A percentile compares a stretch with the other conserved stretches of the same genome.
These are phyloP conservation scores for Pleurotus sapidus DNA, from an alignment of 768 basidiomycete species.

Conservation along the genomic window DNA sequence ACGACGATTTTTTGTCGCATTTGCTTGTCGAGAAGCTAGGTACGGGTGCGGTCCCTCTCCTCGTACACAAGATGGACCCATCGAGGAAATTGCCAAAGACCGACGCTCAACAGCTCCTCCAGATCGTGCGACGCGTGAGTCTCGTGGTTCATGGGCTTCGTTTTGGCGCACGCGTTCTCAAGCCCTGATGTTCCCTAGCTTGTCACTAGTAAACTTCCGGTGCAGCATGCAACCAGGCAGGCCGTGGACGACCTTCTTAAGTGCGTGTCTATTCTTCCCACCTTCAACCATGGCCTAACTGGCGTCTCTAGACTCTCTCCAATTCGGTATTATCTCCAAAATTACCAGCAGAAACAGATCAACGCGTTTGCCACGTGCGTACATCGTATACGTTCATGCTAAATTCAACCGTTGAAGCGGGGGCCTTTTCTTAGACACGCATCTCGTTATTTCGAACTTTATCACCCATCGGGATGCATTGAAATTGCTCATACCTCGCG, in stretches of 20 bases:
- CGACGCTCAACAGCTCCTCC: slow-evolving; percentile 62
- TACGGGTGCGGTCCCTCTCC: slow-evolving; percentile 73
- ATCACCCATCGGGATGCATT: slow-evolving; percentile 78
- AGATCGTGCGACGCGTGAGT: slow-evolving; percentile 74
- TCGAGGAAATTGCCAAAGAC: slow-evolving; percentile 76
- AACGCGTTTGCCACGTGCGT: slow-evolving; percentile 93
- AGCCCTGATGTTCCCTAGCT: slow-evolving; percentile 38
- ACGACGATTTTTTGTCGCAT: slow-evolving; percentile 90
- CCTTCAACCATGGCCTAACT: slow-evolving; percentile 18
- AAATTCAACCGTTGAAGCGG: neutral
- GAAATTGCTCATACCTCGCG: slow-evolving; percentile 89
- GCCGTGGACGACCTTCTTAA: slow-evolving; percentile 77
- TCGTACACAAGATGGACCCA: slow-evolving; percentile 89
- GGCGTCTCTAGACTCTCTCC: slow-evolving; percentile 54
- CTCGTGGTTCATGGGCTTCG: slow-evolving; percentile 23
- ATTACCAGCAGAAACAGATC: slow-evolving; percentile 79
- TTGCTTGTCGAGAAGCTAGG: slow-evolving; percentile 88
- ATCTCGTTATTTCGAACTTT: slow-evolving; percentile 86
- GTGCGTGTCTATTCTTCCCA: slow-evolving; percentile 42
- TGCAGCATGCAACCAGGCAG: slow-evolving; percentile 59
- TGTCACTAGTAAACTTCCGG: slow-evolving; percentile 50
- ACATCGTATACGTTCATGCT: slow-evolving; percentile 18
- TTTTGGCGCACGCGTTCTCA: slow-evolving; percentile 20
- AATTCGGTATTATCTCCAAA: slow-evolving; percentile 75
- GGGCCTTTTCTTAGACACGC: slow-evolving; percentile 57